Percentiles rank a stretch among this genome's conserved stretches.
phyloP scores from a whole-genome alignment of 768 basidiomycete genomes.

The Dioszegia hungarica region DNA sequence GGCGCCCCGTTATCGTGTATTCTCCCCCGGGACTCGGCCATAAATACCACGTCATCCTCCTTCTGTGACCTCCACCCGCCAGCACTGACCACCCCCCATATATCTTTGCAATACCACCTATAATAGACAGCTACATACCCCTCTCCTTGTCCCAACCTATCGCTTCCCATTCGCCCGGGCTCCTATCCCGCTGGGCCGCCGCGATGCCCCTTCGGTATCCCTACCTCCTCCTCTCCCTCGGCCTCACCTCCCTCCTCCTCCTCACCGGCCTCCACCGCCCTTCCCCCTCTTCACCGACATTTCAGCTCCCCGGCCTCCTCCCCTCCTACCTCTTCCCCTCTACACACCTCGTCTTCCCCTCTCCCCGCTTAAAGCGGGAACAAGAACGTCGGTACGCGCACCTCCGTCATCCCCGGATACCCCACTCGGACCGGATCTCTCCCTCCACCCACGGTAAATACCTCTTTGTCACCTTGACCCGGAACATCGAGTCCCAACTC shows the following conservation, averaged over 20 bases:
- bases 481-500: slow-evolving; percentile 41
- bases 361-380: slow-evolving; percentile 17
- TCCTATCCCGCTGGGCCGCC: too few species aligned
- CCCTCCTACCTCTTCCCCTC: slow-evolving; percentile 10
- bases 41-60: neutral
- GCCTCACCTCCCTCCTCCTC: slow-evolving; percentile 8
- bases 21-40: too few species aligned
- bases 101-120: too few species aligned
- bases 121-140: too few species aligned
- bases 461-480: slow-evolving; percentile 37
- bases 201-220: too few species aligned
- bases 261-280: slow-evolving; percentile 14
- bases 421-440: neutral
- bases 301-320: slow-evolving; percentile 27
- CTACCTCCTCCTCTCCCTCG: neutral
- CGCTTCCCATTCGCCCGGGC: too few species aligned
- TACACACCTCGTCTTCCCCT: slow-evolving; percentile 9
- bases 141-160: too few species aligned
- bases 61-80: neutral
- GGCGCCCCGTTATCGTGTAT: too few species aligned
- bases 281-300: neutral
- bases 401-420: slow-evolving; percentile 15
- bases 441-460: slow-evolving; percentile 12
- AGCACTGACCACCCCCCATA: neutral
- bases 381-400: slow-evolving; percentile 37